Percentiles rank a stretch among this genome's conserved stretches.
These are phyloP conservation scores for Curvularia sp. DNA, from an alignment of 2,329 filamentous ascomycete genomes.

Conservation along the genomic window DNA sequence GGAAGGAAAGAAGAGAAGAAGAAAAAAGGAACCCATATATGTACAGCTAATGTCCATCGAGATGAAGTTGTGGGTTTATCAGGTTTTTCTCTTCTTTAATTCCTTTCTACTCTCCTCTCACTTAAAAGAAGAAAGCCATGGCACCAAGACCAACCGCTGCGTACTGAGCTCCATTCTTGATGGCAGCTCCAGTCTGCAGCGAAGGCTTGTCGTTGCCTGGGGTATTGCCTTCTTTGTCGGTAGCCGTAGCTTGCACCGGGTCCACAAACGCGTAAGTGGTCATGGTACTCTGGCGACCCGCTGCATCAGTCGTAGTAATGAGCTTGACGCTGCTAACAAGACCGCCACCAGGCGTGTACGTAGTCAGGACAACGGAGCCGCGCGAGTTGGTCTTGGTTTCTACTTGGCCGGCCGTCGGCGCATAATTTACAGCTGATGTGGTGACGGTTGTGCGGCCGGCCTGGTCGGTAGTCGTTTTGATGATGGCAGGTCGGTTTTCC, in stretches of 20 bases:
- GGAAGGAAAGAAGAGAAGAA: background rate
- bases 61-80: too few relatives aligned
- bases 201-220: conserved; percentile 40
- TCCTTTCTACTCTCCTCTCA: background rate
- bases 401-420: conserved; percentile 50
- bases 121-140: conserved; percentile 40
- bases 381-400: conserved; percentile 53
- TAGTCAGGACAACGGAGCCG: conserved; percentile 55
- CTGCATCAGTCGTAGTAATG: conserved; percentile 42
- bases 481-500: conserved; percentile 49
- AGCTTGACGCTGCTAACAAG: conserved; percentile 52
- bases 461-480: conserved; percentile 50
- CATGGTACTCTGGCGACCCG: conserved; percentile 50
- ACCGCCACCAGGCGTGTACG: conserved; percentile 56
- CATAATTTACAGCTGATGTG: conserved; percentile 43
- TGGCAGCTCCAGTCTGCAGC: conserved; percentile 51
- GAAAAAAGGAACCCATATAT: background rate
- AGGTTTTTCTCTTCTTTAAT: background rate
- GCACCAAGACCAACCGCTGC: conserved; percentile 46
- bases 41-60: background rate
- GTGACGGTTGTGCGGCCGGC: conserved; percentile 49
- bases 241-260: conserved; percentile 33
- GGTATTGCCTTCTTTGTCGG: background rate
- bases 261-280: conserved; percentile 56
- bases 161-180: conserved; percentile 19